Base-by-base conservation (phyloP, 148 eudicot species). In the Mesembryanthemum crystallinum region DNA sequence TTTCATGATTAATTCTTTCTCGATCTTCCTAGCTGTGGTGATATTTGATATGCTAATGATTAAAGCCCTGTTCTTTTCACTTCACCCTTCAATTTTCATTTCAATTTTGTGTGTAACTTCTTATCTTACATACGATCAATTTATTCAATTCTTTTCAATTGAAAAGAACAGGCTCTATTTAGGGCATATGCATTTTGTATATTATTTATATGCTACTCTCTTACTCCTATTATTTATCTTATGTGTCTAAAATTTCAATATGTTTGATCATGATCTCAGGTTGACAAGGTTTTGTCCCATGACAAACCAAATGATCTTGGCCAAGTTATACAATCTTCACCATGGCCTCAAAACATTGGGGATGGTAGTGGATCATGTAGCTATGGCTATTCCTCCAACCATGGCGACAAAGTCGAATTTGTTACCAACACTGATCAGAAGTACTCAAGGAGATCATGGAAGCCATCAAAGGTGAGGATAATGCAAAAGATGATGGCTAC, bases 391-490 rank as follows among this genome's bases (percentile, higher is more conserved):
- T 28, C 80, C 47, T 76, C 54, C 8, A 62, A 65, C 65, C 24
- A 57, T 25, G 20, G 64, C 8, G 68, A 35, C 9, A 76, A 81
- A 28, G 59, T 45, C 27, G 76, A 75, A 27, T 70, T 52, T 52
- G 51, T 20, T 37, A 72, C 35, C 55, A 58, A 72, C 25, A 35
- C n/a, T 25, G 69, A 71, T 60, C 76, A 81, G 11, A 66, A 43
- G 63, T 15, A 42, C 21, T 59, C 79, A 32, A 69, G 35, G 59
- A 81, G 72, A 72, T 35, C 39, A 35, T 81, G 83, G 74, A 81
- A 81, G 47, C 80, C 80, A 37, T 72, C 83, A 81, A 81, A 81
- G 64, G 23, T 72, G 24, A 76, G 70, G 69, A 81, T 81, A 32
- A 67, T 77, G 77, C 83, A 81, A 61, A 77, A 65, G 55, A 67